Evolutionary conservation across 352 stramenopile species (phyloP).

Genomic region (Pythium coloratum): DNA sequence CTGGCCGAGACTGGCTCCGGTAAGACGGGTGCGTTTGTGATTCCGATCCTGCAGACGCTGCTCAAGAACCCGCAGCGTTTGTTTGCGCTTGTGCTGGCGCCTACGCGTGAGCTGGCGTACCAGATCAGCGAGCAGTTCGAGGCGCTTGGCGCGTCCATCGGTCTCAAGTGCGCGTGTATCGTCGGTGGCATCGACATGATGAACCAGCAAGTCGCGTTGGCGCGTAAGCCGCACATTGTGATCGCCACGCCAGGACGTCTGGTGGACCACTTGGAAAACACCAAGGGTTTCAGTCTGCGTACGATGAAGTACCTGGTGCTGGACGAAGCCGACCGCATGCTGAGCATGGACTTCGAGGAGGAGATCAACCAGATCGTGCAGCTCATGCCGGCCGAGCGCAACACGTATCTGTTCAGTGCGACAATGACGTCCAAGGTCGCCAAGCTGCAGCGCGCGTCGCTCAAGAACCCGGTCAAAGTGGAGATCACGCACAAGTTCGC

Average conservation of each 20-base stretch:
- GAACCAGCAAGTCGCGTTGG: constrained; percentile 96
- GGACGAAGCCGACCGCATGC: constrained; percentile 95
- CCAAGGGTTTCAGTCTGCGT: constrained; percentile 93
- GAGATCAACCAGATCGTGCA: constrained; percentile 99
- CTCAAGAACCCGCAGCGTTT: constrained; percentile 90
- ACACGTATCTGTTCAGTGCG: constrained; percentile 99
- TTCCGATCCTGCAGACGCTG: constrained; percentile 93
- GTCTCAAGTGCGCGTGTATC: constrained; percentile 90
- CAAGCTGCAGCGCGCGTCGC: constrained; percentile 97
- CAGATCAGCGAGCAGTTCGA: constrained; percentile 96
- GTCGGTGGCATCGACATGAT: constrained; percentile 98
- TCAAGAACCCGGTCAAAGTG: constrained; percentile 96
- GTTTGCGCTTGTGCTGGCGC: constrained; percentile 91
- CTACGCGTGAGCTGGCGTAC: constrained; percentile 94
- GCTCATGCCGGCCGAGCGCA: constrained; percentile 91
- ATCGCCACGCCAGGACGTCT: constrained; percentile 92
- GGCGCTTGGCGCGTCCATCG: constrained; percentile 90
- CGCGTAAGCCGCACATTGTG: constrained; percentile 96
- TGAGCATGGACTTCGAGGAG: constrained; percentile 98
- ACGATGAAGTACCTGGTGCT: constrained; percentile 92
- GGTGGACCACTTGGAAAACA: constrained; percentile 96
- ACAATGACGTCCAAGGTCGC: constrained; percentile 99
- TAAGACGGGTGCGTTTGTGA: constrained; percentile 95
- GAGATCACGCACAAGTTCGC: constrained; percentile 98
- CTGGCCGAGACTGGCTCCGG: constrained; percentile 94